Percentiles rank a stretch among this genome's conserved stretches.
phyloP scores from a whole-genome alignment of 306 rosid species.

The Gillenia trifoliata region DNA sequence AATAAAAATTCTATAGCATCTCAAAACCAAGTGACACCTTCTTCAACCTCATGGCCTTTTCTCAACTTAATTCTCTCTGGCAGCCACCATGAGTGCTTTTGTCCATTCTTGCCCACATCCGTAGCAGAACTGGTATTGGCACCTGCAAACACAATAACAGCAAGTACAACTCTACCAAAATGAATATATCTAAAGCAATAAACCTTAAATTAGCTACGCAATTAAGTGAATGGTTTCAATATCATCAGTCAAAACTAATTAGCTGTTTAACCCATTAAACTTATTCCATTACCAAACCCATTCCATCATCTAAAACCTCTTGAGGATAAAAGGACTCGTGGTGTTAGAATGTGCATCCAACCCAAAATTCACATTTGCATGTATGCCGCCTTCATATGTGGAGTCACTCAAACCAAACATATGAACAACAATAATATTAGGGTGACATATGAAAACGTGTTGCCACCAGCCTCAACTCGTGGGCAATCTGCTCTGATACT shows the following conservation, averaged over 20 bases:
- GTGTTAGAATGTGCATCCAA: too few relatives aligned
- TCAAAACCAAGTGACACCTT: not conserved
- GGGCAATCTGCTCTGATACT: too few relatives aligned
- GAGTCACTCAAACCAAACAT: too few relatives aligned
- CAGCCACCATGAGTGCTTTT: slow-evolving; percentile 32
- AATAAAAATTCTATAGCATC: not conserved
- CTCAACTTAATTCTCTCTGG: slow-evolving; percentile 14
- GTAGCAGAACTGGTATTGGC: slow-evolving; percentile 49
- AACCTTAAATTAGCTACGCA: not conserved
- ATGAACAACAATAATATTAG: too few relatives aligned
- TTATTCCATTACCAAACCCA: not conserved
- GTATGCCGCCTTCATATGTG: too few relatives aligned
- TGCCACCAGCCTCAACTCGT: too few relatives aligned
- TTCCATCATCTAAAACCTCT: not conserved
- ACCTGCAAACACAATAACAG: slow-evolving; percentile 32
- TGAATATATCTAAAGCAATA: too few relatives aligned
- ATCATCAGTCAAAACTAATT: not conserved
- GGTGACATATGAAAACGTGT: too few relatives aligned
- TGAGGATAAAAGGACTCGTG: not conserved
- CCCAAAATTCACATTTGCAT: too few relatives aligned
- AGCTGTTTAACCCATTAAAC: not conserved
- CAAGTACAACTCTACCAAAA: not conserved
- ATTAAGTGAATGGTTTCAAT: not conserved
- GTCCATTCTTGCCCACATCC: slow-evolving; percentile 41
- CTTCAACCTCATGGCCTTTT: not conserved